Evolutionary conservation across 2,329 filamentous ascomycete species (phyloP), one percentile per base, ranked within the genome.

Genomic region (Curvularia verruculosa): DNA sequence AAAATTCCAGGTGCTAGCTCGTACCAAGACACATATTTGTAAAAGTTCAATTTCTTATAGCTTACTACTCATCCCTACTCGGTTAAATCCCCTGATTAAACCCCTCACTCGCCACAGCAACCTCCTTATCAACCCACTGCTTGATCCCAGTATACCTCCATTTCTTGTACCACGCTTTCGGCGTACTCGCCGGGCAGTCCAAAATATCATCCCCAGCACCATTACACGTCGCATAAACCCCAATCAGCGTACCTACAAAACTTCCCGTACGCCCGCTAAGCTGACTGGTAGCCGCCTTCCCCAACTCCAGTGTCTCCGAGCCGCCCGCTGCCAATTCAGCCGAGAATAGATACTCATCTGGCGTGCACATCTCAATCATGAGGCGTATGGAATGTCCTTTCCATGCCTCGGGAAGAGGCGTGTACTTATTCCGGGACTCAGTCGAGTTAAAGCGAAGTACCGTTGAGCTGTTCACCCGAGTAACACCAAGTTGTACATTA

Each of bases 191-290:
- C 12, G 52, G 52, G 31, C 52, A 54, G 37, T 54, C 39, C 29
- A 54, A 8, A 15, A 39, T 37, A 12, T 45, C 18, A 0, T 47
- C 19, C 8, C 74, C 66, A 2, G 76, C 76, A 0, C 82, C 82
- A 59, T 85, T 85, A 39, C 74, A 83, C 1, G 83, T 85, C 29
- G 78, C 79, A 63, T 84, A 85, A 1, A 79, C 75, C 0, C 83
- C 83, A 0, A 85, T 60, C 13, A 85, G 71, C 1, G 78, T 78
- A 0, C 83, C 83, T 79, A 56, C 61, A 43, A 65, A 66, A 4
- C 46, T 55, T 5, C 54, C 54, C 1, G 51, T 50, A 23, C 43
- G n/a, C 12, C 49, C 50, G 43, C 50, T 57, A 21, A 62, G n/a
- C 6, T 51, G 53, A 60, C 49, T 52, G 58, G 40, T 67, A 58